Conservation (phyloP, 164 flowering plant species). For the Santalum album region DNA sequence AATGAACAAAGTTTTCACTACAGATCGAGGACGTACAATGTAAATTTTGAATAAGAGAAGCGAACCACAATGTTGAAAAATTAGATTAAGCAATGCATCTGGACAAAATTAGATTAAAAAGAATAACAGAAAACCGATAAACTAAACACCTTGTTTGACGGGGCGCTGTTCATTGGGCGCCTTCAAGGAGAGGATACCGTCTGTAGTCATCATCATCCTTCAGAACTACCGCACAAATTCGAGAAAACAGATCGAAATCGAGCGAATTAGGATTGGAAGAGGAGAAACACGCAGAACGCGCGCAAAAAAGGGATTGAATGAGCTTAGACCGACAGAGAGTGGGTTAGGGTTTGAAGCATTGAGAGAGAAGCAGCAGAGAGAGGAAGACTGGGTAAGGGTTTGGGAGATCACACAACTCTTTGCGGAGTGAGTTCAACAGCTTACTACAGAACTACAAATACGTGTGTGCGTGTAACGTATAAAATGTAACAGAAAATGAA, state of each 20-base stretch:
- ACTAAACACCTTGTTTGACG: slow-evolving; percentile 57
- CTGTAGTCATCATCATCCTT: slow-evolving; percentile 51
- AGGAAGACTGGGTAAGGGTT: no score
- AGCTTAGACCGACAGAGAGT: background rate
- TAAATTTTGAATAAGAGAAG: background rate
- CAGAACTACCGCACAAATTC: background rate
- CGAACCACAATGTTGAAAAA: background rate
- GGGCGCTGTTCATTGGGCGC: slow-evolving; percentile 37
- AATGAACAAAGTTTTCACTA: background rate
- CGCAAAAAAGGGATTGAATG: background rate
- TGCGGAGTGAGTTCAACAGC: no score
- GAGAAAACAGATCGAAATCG: slow-evolving; percentile 3
- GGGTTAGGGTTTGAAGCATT: background rate
- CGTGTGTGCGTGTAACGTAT: no score
- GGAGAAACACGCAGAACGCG: no score
- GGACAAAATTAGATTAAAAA: background rate
- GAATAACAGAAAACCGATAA: no score
- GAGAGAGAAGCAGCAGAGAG: background rate
- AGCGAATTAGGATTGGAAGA: slow-evolving; percentile 2
- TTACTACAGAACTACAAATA: no score
- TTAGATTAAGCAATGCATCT: background rate
- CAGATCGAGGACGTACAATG: background rate
- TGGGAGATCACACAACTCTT: no score
- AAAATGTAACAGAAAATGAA: no score
- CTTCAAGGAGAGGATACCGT: slow-evolving; percentile 56